These are phyloP conservation scores for Colletotrichum lupini DNA, from an alignment of 2,329 filamentous ascomycete species.

Conservation along the genomic window DNA sequence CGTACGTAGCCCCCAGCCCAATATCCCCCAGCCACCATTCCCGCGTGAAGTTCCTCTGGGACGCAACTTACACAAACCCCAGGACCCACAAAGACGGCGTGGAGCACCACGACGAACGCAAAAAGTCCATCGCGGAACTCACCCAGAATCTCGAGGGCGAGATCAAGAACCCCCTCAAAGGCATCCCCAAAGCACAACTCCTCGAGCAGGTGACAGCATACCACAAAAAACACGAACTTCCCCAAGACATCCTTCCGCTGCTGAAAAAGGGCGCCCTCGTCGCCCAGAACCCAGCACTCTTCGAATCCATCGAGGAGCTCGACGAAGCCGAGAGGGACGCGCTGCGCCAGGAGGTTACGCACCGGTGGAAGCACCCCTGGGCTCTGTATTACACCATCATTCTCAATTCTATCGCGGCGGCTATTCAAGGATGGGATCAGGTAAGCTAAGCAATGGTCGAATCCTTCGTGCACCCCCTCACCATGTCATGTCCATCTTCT, in stretches of 20 bases:
- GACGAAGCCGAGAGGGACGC: constrained; percentile 53
- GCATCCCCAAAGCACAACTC: constrained; percentile 62
- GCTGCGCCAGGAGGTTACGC: constrained; percentile 55
- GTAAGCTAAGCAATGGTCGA: constrained; percentile 34
- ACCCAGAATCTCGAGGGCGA: constrained; percentile 40
- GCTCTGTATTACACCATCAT: constrained; percentile 60
- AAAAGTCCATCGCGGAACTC: constrained; percentile 22
- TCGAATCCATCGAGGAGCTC: constrained; percentile 59
- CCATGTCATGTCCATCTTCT: neutral
- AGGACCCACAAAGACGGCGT: constrained; percentile 8
- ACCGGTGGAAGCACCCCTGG: constrained; percentile 62
- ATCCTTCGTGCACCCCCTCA: too few relatives aligned
- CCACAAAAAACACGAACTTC: constrained; percentile 58
- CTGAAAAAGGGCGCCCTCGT: constrained; percentile 63
- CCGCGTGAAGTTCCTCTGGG: too few relatives aligned
- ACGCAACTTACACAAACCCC: neutral
- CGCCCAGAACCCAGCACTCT: constrained; percentile 61
- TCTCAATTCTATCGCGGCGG: constrained; percentile 64
- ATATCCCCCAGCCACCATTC: neutral
- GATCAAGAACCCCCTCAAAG: constrained; percentile 60
- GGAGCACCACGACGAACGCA: neutral
- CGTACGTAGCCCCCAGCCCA: neutral
- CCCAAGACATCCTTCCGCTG: constrained; percentile 54
- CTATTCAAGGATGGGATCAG: constrained; percentile 61
- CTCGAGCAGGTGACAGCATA: constrained; percentile 66